Conservation (phyloP, 306 rosid species). For the Fagus crenata region DNA sequence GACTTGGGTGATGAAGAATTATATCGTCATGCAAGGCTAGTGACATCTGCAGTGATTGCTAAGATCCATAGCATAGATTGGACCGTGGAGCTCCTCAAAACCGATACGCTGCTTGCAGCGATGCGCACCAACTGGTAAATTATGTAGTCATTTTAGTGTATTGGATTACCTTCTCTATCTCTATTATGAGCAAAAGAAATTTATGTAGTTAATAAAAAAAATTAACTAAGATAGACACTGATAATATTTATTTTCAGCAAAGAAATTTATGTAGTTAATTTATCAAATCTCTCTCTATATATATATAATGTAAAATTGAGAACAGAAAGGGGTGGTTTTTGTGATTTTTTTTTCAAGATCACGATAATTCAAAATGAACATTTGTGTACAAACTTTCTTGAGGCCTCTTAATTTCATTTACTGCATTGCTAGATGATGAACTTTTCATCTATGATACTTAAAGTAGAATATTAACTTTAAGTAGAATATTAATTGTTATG, state of each 20-base stretch:
- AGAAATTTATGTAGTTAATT: neutral
- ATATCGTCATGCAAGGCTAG: slow-evolving; percentile 58
- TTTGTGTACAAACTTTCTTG: too few species aligned
- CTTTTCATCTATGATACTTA: too few species aligned
- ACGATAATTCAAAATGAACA: too few species aligned
- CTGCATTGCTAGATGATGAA: too few species aligned
- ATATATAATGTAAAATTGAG: too few species aligned
- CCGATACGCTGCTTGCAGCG: slow-evolving; percentile 54
- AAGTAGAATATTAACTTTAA: too few species aligned
- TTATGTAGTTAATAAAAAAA: too few species aligned
- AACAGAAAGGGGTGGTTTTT: too few species aligned
- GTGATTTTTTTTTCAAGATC: too few species aligned
- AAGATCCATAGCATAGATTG: slow-evolving; percentile 68
- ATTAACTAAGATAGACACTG: too few species aligned
- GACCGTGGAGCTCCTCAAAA: slow-evolving; percentile 70
- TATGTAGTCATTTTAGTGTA: neutral
- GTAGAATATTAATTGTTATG: neutral
- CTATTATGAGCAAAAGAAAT: too few species aligned
- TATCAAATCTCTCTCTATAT: neutral
- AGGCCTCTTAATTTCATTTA: too few species aligned
- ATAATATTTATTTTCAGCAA: neutral
- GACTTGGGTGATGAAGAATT: slow-evolving; percentile 45
- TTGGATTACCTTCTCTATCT: neutral
- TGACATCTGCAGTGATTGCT: slow-evolving; percentile 64
- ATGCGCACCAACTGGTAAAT: slow-evolving; percentile 55